phyloP scores from a whole-genome alignment of 139 green algal species.

The Ettlia oleoabundans region DNA sequence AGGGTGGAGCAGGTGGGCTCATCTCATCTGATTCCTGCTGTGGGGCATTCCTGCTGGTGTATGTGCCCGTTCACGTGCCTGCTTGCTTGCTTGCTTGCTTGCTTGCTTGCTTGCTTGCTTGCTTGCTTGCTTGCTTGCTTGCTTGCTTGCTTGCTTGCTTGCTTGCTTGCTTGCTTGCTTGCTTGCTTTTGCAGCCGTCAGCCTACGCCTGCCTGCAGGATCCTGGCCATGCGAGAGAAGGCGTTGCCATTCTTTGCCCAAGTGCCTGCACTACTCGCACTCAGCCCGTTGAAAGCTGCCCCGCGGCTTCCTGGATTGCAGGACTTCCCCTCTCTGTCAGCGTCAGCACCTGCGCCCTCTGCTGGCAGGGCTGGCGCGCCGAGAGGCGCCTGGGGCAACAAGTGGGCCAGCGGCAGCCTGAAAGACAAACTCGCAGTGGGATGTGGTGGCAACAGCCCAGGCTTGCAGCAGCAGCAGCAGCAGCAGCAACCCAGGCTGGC shows the following conservation, averaged over 20 bases:
- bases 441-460: background rate
- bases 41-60: background rate
- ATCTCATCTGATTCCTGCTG: background rate
- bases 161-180: no score
- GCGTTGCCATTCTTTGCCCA: no score
- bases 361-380: background rate
- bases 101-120: no score
- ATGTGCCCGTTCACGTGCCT: background rate
- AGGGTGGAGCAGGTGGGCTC: background rate
- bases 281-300: no score
- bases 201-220: no score
- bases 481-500: background rate
- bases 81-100: no score
- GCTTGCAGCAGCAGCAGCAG: background rate
- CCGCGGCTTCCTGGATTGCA: background rate
- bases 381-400: constrained; percentile 12
- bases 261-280: no score
- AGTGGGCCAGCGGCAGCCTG: background rate
- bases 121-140: no score
- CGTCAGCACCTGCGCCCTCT: background rate
- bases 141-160: no score
- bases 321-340: constrained; percentile 4
- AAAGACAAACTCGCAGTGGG: background rate
- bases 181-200: no score
- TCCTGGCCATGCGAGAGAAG: no score